Evolutionary conservation across 2,329 filamentous ascomycete genomes (phyloP).

Genomic region (Fusarium temperatum): DNA sequence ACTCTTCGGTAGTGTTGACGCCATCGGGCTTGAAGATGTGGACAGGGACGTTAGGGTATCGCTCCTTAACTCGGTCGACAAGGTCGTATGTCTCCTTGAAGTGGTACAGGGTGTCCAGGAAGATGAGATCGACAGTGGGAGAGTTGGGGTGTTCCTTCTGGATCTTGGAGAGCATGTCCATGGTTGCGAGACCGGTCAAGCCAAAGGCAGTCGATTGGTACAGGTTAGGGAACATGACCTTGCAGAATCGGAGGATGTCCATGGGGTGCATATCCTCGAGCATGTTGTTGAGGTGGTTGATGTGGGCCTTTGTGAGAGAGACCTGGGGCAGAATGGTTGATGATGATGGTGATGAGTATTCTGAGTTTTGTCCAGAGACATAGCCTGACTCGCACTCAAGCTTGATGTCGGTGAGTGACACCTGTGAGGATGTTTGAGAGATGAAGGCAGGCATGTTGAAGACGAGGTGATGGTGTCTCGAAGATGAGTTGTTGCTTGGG

Average conservation of each 20-base stretch:
- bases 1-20: slow-evolving; percentile 76
- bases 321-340: slow-evolving; percentile 71
- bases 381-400: slow-evolving; percentile 82
- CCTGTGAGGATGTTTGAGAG: slow-evolving; percentile 52
- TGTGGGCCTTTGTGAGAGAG: slow-evolving; percentile 85
- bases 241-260: slow-evolving; percentile 93
- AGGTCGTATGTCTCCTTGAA: slow-evolving; percentile 80
- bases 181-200: slow-evolving; percentile 79
- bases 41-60: slow-evolving; percentile 81
- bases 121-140: slow-evolving; percentile 73
- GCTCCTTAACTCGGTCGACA: slow-evolving; percentile 75
- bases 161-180: slow-evolving; percentile 87
- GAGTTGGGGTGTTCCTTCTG: slow-evolving; percentile 68
- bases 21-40: slow-evolving; percentile 92
- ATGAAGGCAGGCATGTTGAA: slow-evolving; percentile 50
- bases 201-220: slow-evolving; percentile 89
- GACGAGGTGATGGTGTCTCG: slow-evolving; percentile 13
- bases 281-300: slow-evolving; percentile 90
- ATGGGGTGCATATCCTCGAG: slow-evolving; percentile 87
- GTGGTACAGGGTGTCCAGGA: slow-evolving; percentile 86
- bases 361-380: slow-evolving; percentile 62
- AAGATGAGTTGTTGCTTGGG: slow-evolving; percentile 24
- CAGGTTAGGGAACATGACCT: slow-evolving; percentile 87
- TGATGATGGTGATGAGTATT: slow-evolving; percentile 49
- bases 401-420: slow-evolving; percentile 53